phyloP scores from a whole-genome alignment of 768 basidiomycete species.

The Lentinula raphanica region DNA sequence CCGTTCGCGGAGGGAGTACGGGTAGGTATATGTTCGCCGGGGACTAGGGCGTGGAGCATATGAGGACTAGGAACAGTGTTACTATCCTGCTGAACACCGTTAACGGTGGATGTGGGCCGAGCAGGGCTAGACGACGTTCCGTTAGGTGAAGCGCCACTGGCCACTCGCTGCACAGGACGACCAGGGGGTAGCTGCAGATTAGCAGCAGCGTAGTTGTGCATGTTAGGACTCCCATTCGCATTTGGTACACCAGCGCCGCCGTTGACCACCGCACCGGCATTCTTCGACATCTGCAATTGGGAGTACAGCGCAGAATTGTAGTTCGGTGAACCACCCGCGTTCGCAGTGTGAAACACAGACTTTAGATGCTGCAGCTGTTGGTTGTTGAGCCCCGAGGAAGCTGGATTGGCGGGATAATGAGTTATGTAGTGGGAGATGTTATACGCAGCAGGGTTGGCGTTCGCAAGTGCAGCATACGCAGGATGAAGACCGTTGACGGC shows the following conservation, averaged over 20 bases:
- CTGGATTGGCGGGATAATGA: constrained; percentile 23
- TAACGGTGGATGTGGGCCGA: not conserved
- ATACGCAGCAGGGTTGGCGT: constrained; percentile 19
- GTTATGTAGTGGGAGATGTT: constrained; percentile 26
- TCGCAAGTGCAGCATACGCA: constrained; percentile 20
- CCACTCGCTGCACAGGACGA: constrained; percentile 32
- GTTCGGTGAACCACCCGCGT: constrained; percentile 13
- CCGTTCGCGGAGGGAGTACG: constrained; percentile 58
- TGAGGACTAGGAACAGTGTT: not conserved
- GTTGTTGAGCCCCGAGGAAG: constrained; percentile 28
- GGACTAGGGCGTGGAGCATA: not conserved
- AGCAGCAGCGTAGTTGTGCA: constrained; percentile 25
- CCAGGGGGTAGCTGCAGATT: constrained; percentile 38
- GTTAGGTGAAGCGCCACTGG: not conserved
- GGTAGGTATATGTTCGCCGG: constrained; percentile 20
- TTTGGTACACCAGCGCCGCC: not conserved
- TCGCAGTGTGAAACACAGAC: constrained; percentile 39
- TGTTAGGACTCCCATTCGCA: constrained; percentile 28
- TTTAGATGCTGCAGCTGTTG: constrained; percentile 63
- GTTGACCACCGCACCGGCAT: not conserved
- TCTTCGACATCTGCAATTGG: constrained; percentile 2
- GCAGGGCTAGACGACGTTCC: not conserved
- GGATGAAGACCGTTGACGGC: constrained; percentile 26
- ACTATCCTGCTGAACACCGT: not conserved
- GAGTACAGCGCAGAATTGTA: constrained; percentile 31